Percentiles rank a stretch among this genome's conserved stretches.
These are phyloP conservation scores for Colletotrichum cuscutae DNA, from an alignment of 2,329 filamentous ascomycete genomes.

Conservation along the genomic window DNA sequence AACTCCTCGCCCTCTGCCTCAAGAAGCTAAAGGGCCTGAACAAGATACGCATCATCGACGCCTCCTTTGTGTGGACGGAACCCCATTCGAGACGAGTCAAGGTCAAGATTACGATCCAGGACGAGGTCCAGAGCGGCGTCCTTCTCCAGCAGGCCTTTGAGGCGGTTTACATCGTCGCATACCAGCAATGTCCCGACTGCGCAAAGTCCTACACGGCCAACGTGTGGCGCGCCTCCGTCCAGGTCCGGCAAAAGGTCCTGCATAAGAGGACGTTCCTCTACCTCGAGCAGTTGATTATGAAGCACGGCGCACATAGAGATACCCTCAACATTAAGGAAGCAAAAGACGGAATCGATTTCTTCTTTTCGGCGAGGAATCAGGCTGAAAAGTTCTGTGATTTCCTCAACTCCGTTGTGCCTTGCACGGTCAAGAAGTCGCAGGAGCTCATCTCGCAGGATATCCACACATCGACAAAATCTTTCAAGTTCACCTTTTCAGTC, in stretches of 20 bases:
- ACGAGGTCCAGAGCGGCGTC: conserved; percentile 69
- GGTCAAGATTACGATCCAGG: conserved; percentile 94
- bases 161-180: conserved; percentile 89
- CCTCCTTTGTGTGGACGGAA: conserved; percentile 97
- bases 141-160: conserved; percentile 93
- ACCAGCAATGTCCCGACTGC: conserved; percentile 95
- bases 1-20: conserved; percentile 91
- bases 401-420: conserved; percentile 81
- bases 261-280: conserved; percentile 83
- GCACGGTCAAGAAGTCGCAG: conserved; percentile 78
- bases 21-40: conserved; percentile 86
- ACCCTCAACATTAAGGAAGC: conserved; percentile 99
- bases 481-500: conserved; percentile 93
- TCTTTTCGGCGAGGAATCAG: conserved; percentile 88
- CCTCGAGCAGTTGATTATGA: conserved; percentile 94
- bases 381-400: conserved; percentile 95
- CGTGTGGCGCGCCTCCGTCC: conserved; percentile 92
- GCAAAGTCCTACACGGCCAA: conserved; percentile 96
- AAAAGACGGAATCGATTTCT: conserved; percentile 96
- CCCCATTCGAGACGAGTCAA: conserved; percentile 93
- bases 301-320: conserved; percentile 90
- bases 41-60: conserved; percentile 95
- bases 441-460: conserved; percentile 94
- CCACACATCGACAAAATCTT: conserved; percentile 89
- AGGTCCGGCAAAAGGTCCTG: conserved; percentile 95